Percentiles rank a stretch among this genome's conserved stretches.
Evolutionary conservation across 1,284 basidiomycete species (phyloP).

Genomic region (Sporisorium iseilematis-ciliati): DNA sequence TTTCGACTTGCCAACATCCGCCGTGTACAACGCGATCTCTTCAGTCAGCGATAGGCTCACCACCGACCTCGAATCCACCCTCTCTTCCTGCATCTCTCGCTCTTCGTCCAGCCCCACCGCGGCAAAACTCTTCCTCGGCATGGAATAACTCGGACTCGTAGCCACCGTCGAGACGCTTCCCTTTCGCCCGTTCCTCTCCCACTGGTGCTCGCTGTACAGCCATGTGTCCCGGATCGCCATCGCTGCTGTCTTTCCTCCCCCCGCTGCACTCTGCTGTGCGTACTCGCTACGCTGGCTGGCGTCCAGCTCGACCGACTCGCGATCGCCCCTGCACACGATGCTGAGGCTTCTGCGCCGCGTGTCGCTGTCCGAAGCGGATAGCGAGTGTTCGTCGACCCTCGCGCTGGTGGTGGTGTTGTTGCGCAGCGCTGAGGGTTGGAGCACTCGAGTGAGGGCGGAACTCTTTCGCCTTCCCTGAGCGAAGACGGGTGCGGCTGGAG

Average conservation of each 20-base stretch:
- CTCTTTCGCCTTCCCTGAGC: conserved; percentile 14
- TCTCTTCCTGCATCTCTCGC: conserved; percentile 1
- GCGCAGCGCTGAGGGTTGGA: conserved; percentile 8
- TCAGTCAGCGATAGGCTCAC: conserved; percentile 39
- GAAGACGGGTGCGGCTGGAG: background rate
- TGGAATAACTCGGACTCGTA: background rate
- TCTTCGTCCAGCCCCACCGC: conserved; percentile 25
- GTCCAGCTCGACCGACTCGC: conserved; percentile 16
- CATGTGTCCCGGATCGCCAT: conserved; percentile 46
- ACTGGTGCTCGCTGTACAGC: conserved; percentile 31
- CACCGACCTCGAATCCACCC: conserved; percentile 11
- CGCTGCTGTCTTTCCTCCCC: conserved; percentile 16
- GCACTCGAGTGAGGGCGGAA: conserved; percentile 13
- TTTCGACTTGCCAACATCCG: conserved; percentile 18
- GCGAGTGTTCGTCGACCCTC: conserved; percentile 15
- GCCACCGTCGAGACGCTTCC: conserved; percentile 22
- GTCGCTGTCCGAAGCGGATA: background rate
- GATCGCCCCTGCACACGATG: conserved; percentile 30
- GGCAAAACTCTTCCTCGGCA: conserved; percentile 15
- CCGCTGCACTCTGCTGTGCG: background rate
- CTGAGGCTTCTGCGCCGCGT: conserved; percentile 20
- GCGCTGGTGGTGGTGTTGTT: background rate
- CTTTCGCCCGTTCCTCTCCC: conserved; percentile 20
- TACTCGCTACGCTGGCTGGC: background rate
- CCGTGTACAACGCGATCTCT: conserved; percentile 44